phyloP scores from a whole-genome alignment of 768 basidiomycete genomes.

The Imleria badia region DNA sequence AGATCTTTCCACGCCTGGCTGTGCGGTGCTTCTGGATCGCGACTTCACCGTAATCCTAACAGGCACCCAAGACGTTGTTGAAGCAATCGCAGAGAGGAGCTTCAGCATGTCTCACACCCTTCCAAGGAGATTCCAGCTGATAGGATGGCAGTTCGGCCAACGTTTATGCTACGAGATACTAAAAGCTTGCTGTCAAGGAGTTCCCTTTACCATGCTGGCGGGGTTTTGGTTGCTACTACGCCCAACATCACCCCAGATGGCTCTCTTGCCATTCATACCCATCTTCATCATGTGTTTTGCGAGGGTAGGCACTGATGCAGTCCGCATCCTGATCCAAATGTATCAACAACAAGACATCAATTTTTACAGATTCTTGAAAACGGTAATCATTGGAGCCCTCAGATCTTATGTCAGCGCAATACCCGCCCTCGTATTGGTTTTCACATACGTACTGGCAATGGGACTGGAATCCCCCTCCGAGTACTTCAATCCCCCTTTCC shows the following conservation, averaged over 20 bases:
- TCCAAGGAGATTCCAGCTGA: background rate
- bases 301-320: background rate
- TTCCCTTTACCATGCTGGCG: background rate
- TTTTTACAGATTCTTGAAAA: background rate
- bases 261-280: background rate
- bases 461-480: background rate
- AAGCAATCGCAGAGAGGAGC: conserved; percentile 1
- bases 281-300: background rate
- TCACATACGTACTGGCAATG: background rate
- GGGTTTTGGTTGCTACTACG: background rate
- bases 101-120: background rate
- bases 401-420: background rate
- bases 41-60: background rate
- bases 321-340: background rate
- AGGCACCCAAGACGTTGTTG: background rate
- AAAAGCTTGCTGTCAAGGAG: background rate
- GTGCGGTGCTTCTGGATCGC: conserved; percentile 1
- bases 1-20: background rate
- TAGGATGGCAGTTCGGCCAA: background rate
- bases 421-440: background rate
- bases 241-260: background rate
- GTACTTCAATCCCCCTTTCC: background rate
- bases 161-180: background rate
- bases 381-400: background rate
- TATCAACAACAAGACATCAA: background rate